Base-by-base conservation (phyloP, 2,329 filamentous ascomycete genomes). In the Zymoseptoria tritici region DNA sequence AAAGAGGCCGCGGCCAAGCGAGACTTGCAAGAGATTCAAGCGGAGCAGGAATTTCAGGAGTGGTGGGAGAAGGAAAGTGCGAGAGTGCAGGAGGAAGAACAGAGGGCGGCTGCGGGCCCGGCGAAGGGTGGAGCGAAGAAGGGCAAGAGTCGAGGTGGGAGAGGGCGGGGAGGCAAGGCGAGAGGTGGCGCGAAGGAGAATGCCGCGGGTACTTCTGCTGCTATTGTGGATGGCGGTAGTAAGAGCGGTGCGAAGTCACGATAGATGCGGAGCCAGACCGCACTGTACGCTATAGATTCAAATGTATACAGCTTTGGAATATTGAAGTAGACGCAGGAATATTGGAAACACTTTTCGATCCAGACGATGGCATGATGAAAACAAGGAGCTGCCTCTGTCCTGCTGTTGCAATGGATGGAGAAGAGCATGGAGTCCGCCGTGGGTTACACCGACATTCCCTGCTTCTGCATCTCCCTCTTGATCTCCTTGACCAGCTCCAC, bases 41-140 rank as follows among this genome's bases (percentile, higher is more conserved):
- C 94, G 65, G 94, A 99, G 75, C 94, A 99, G 71, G 91, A 91
- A 56, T 99, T 99, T 72, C 90, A 97, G 72, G 87, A 95, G 72
- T 96, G 92, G 91, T 96, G 91, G 91, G 90, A 95, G 66, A 86
- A 89, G 63, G 92, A 96, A 74, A 91, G 87, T 68, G 81, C 82
- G 61, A 81, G 89, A 26, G 83, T 88, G 46, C 68, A 71, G 55
- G 71, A 72, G 55, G 68, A 63, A 2, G 67, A 70, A 57, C 61
- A 62, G 51, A 57, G 59, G 26, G 58, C 50, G 36, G 55, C 59
- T n/a, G 63, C 63, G 19, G 57, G 49, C 51, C 50, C 64, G 16
- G 42, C 54, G 16, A 64, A 66, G 56, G 50, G 59, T 21, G 54
- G 53, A 20, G 65, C 64, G 62, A 66, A 64, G 62, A 46, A 60